phyloP scores from a whole-genome alignment of 768 basidiomycete genomes.

The Amanita pseudoporphyria region DNA sequence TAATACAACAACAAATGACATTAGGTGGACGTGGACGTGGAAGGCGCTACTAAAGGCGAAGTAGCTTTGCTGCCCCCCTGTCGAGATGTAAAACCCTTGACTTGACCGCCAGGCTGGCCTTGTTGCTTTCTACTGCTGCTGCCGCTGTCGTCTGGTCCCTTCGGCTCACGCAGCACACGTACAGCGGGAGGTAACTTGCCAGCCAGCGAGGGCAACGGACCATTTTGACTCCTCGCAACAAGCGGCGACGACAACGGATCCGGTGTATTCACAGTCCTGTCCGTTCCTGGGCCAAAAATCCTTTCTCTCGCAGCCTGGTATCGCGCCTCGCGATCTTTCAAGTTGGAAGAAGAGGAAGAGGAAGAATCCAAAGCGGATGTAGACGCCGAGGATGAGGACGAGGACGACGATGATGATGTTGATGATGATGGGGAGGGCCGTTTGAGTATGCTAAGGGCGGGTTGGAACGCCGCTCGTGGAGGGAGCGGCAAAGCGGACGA shows the following conservation, averaged over 20 bases:
- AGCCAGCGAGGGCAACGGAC: neutral
- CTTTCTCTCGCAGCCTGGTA: slow-evolving; percentile 68
- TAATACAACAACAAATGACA: neutral
- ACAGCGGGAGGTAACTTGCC: slow-evolving; percentile 3
- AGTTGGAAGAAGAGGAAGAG: slow-evolving; percentile 20
- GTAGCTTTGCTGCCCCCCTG: slow-evolving; percentile 10
- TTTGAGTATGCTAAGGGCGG: slow-evolving; percentile 63
- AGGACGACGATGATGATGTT: too few relatives aligned
- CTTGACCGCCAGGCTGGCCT: neutral
- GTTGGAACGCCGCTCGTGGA: slow-evolving; percentile 48
- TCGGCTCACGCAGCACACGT: slow-evolving; percentile 20
- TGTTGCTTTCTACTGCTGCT: too few relatives aligned
- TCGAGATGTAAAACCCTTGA: slow-evolving; percentile 18
- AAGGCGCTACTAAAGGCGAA: neutral
- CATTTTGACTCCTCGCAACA: neutral
- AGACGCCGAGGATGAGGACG: slow-evolving; percentile 20
- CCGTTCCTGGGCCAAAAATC: slow-evolving; percentile 55
- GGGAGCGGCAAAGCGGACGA: slow-evolving; percentile 32
- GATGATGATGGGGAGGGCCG: slow-evolving; percentile 38
- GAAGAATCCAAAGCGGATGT: slow-evolving; percentile 11
- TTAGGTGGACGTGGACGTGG: neutral
- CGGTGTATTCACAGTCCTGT: too few relatives aligned
- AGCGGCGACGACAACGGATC: too few relatives aligned
- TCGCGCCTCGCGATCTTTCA: slow-evolving; percentile 61
- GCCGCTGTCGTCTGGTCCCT: slow-evolving; percentile 14